These are phyloP conservation scores for Aphanomyces invadans DNA, from an alignment of 352 stramenopile species.

Conservation along the genomic window DNA sequence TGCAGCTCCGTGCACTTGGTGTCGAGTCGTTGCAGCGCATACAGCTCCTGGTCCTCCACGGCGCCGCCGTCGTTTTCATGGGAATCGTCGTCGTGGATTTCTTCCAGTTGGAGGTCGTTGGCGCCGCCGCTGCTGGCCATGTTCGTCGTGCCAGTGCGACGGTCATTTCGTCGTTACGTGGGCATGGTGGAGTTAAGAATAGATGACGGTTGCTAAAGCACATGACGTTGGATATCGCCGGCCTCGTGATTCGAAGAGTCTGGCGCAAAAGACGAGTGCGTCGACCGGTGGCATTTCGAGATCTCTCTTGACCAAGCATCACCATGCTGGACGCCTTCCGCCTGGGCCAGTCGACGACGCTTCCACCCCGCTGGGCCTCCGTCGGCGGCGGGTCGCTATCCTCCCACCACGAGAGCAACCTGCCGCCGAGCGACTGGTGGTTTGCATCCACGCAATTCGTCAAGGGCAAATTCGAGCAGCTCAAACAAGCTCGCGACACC, in stretches of 20 bases:
- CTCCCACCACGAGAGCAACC: background rate
- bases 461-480: background rate
- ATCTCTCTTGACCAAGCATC: too few relatives aligned
- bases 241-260: too few relatives aligned
- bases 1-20: slow-evolving; percentile 87
- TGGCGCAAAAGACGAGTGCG: too few relatives aligned
- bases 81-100: slow-evolving; percentile 1
- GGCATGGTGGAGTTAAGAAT: too few relatives aligned
- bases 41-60: slow-evolving; percentile 50
- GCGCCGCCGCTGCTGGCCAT: background rate
- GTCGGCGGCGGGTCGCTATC: background rate
- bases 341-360: too few relatives aligned
- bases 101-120: slow-evolving; percentile 16
- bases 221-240: too few relatives aligned
- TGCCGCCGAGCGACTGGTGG: slow-evolving; percentile 4
- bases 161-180: too few relatives aligned
- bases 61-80: background rate
- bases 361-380: background rate
- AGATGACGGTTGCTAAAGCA: too few relatives aligned
- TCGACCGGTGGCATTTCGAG: too few relatives aligned
- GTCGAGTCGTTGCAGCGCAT: slow-evolving; percentile 84
- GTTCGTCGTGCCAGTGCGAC: too few relatives aligned
- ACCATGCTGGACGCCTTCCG: too few relatives aligned
- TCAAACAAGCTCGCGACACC: background rate
- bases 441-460: slow-evolving; percentile 18